Conservation (phyloP, 2,329 filamentous ascomycete species). For the Pseudogymnoascus sp. region DNA sequence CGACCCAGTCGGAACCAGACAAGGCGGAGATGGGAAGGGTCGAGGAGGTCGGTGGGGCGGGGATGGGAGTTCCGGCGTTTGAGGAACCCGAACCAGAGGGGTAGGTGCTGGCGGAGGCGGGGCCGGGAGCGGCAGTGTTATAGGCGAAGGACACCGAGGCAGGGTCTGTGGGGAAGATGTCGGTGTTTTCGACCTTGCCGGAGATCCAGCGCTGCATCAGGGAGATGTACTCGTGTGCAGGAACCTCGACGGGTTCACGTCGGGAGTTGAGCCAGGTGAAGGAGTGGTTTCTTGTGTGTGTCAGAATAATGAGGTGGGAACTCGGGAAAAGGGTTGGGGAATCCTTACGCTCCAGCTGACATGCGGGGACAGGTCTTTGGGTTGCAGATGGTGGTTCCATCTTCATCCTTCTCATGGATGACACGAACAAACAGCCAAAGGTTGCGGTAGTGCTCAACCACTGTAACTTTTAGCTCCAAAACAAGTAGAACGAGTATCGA, state of each 20-base stretch:
- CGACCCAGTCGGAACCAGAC: conserved; percentile 65
- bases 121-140: conserved; percentile 51
- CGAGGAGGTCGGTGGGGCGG: conserved; percentile 32
- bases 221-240: conserved; percentile 87
- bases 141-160: conserved; percentile 58
- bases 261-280: conserved; percentile 94
- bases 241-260: conserved; percentile 81
- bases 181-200: conserved; percentile 83
- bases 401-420: conserved; percentile 76
- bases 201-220: conserved; percentile 96
- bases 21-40: conserved; percentile 52
- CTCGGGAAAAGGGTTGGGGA: not conserved
- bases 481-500: not conserved
- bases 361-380: conserved; percentile 76
- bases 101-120: conserved; percentile 47
- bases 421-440: conserved; percentile 84
- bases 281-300: conserved; percentile 62
- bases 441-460: conserved; percentile 86
- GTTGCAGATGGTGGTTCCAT: conserved; percentile 74
- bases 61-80: conserved; percentile 27
- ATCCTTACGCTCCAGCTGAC: conserved; percentile 82
- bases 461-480: conserved; percentile 35
- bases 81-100: conserved; percentile 36
- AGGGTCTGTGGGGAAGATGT: conserved; percentile 83
- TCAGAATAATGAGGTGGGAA: conserved; percentile 11